Conservation (phyloP, 352 stramenopile genomes). For the Phytopythium mirpurense region DNA sequence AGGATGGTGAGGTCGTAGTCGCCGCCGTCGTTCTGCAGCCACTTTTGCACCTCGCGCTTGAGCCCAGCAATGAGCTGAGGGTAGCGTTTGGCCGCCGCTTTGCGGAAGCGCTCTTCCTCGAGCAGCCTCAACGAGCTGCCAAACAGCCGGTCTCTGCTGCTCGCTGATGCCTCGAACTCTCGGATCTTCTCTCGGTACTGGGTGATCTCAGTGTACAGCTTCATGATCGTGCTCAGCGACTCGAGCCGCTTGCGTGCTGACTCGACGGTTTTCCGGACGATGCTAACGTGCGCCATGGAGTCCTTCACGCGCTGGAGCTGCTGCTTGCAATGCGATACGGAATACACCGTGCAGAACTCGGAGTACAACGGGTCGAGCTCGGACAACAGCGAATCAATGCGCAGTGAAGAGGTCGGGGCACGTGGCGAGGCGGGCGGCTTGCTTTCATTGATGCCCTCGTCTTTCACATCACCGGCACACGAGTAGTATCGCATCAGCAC, state of each 20-base stretch:
- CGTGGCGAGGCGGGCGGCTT: not conserved
- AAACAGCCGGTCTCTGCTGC: slow-evolving; percentile 67
- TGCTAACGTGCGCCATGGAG: slow-evolving; percentile 34
- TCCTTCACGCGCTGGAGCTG: slow-evolving; percentile 38
- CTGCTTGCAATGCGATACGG: slow-evolving; percentile 26
- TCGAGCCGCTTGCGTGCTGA: slow-evolving; percentile 51
- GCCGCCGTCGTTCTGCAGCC: slow-evolving; percentile 61
- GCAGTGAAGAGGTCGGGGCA: not conserved
- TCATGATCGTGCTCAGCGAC: slow-evolving; percentile 80
- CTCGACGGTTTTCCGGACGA: slow-evolving; percentile 41
- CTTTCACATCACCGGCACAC: not conserved
- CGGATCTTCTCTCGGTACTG: slow-evolving; percentile 74
- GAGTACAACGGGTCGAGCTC: slow-evolving; percentile 48
- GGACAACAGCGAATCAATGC: slow-evolving; percentile 44
- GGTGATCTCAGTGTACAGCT: slow-evolving; percentile 57
- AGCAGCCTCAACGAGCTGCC: slow-evolving; percentile 66
- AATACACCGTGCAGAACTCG: slow-evolving; percentile 38
- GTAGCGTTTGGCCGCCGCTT: slow-evolving; percentile 65
- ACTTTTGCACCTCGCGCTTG: slow-evolving; percentile 67
- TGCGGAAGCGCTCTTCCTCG: slow-evolving; percentile 76
- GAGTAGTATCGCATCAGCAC: slow-evolving; percentile 56
- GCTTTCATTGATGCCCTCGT: not conserved
- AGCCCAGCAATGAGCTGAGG: slow-evolving; percentile 42
- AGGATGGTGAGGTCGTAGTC: slow-evolving; percentile 73
- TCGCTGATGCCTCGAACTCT: slow-evolving; percentile 67